phyloP scores from a whole-genome alignment of 2,329 filamentous ascomycete genomes.

The Dothistroma septosporum region DNA sequence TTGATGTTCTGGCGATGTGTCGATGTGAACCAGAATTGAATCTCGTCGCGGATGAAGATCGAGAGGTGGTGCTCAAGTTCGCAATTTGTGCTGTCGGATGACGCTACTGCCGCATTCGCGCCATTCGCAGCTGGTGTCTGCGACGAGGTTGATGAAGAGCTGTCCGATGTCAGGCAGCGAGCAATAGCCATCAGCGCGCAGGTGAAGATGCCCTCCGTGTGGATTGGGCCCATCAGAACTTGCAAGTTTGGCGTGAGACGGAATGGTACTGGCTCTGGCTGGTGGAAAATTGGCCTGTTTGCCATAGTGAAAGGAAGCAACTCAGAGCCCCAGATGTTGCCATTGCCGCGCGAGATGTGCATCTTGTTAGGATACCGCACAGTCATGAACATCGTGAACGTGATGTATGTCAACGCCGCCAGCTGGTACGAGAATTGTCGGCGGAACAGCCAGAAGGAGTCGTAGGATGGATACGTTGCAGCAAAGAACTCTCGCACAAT shows the following conservation, averaged over 20 bases:
- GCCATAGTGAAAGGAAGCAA: conserved; percentile 84
- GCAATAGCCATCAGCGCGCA: conserved; percentile 95
- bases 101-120: conserved; percentile 28
- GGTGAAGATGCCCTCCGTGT: conserved; percentile 94
- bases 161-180: conserved; percentile 81
- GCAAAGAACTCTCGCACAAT: conserved; percentile 88
- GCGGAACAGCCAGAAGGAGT: conserved; percentile 98
- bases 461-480: conserved; percentile 77
- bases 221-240: conserved; percentile 90
- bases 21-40: conserved; percentile 93
- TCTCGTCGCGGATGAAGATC: conserved; percentile 94
- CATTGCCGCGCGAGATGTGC: conserved; percentile 78
- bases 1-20: conserved; percentile 63
- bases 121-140: conserved; percentile 14
- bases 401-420: conserved; percentile 94
- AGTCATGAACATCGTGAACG: conserved; percentile 96
- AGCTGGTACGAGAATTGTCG: conserved; percentile 95
- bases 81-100: conserved; percentile 31
- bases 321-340: conserved; percentile 95
- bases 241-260: conserved; percentile 94
- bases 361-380: conserved; percentile 95
- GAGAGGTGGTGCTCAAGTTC: conserved; percentile 94
- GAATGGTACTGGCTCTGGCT: conserved; percentile 94
- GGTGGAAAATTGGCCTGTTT: conserved; percentile 84
- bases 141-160: conserved; percentile 22